Evolutionary conservation across 2,329 filamentous ascomycete genomes (phyloP).

Genomic region (Penicillium sp.): DNA sequence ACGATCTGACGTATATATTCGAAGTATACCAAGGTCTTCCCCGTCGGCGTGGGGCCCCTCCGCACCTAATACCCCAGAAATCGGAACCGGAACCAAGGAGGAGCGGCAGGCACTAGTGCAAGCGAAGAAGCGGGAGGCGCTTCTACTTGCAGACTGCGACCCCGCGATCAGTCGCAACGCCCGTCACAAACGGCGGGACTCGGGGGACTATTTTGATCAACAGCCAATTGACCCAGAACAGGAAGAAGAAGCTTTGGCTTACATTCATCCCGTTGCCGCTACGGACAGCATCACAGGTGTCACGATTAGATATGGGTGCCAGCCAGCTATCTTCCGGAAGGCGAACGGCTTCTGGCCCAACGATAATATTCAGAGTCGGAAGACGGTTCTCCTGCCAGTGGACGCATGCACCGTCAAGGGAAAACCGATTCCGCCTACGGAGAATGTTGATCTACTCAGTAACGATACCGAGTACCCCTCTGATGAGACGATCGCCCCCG

Average conservation of each 20-base stretch:
- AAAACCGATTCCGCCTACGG: slow-evolving; percentile 52
- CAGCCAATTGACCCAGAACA: slow-evolving; percentile 51
- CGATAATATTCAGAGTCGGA: slow-evolving; percentile 84
- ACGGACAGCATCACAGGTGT: slow-evolving; percentile 90
- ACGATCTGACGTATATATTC: slow-evolving; percentile 37
- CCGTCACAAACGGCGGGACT: slow-evolving; percentile 52
- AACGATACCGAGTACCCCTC: slow-evolving; percentile 35
- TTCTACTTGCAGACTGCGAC: slow-evolving; percentile 50
- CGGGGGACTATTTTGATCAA: slow-evolving; percentile 40
- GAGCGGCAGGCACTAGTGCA: slow-evolving; percentile 51
- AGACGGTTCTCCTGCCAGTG: slow-evolving; percentile 81
- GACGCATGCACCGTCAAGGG: slow-evolving; percentile 87
- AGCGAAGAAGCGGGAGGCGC: slow-evolving; percentile 52
- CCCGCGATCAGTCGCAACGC: slow-evolving; percentile 38
- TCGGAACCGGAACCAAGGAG: slow-evolving; percentile 47
- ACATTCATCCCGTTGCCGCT: slow-evolving; percentile 82
- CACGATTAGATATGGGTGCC: slow-evolving; percentile 86
- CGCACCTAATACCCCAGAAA: slow-evolving; percentile 31
- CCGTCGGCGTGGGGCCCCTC: slow-evolving; percentile 49
- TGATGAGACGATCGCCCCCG: slow-evolving; percentile 40
- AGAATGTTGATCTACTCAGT: slow-evolving; percentile 30
- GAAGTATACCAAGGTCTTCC: slow-evolving; percentile 28
- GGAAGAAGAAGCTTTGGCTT: slow-evolving; percentile 79
- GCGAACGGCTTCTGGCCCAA: slow-evolving; percentile 94
- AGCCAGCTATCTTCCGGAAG: slow-evolving; percentile 79